A percentile compares a stretch with the other conserved stretches of the same genome.
phyloP scores from a whole-genome alignment of 306 rosid species.

The Cucurbita moschata region DNA sequence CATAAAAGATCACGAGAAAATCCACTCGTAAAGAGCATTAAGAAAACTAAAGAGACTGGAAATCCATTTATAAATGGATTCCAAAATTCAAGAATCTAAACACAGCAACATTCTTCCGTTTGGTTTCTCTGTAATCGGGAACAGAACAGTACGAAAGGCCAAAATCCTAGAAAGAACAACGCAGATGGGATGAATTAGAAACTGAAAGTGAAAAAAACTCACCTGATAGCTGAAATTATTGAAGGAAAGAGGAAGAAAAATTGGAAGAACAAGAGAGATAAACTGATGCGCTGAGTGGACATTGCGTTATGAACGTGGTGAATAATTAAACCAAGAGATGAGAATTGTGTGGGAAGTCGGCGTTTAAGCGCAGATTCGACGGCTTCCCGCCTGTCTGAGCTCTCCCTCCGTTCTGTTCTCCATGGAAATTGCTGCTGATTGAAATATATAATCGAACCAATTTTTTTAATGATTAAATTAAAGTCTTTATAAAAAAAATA shows the following conservation, averaged over 20 bases:
- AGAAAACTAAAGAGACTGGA: not conserved
- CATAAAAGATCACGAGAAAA: too few species aligned
- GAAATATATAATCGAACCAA: too few species aligned
- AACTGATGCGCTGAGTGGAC: not conserved
- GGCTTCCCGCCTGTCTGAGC: not conserved
- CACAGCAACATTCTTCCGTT: not conserved
- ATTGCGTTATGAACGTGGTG: not conserved
- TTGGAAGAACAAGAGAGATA: not conserved
- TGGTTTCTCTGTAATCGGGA: too few species aligned
- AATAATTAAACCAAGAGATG: not conserved
- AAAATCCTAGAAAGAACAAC: not conserved
- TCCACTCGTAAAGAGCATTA: not conserved
- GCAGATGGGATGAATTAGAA: not conserved
- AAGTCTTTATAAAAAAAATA: too few species aligned
- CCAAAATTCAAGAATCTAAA: not conserved
- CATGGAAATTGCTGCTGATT: too few species aligned
- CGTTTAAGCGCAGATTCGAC: not conserved
- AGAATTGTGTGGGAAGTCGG: not conserved
- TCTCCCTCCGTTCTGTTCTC: not conserved
- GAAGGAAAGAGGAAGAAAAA: not conserved
- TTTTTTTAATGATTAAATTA: too few species aligned
- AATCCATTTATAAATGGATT: not conserved
- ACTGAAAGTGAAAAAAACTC: not conserved
- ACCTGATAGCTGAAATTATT: conserved; percentile 3
- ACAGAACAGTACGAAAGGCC: not conserved